phyloP scores from a whole-genome alignment of 192 early-diverging fungal genomes.

The Paraglomus brasilianum region DNA sequence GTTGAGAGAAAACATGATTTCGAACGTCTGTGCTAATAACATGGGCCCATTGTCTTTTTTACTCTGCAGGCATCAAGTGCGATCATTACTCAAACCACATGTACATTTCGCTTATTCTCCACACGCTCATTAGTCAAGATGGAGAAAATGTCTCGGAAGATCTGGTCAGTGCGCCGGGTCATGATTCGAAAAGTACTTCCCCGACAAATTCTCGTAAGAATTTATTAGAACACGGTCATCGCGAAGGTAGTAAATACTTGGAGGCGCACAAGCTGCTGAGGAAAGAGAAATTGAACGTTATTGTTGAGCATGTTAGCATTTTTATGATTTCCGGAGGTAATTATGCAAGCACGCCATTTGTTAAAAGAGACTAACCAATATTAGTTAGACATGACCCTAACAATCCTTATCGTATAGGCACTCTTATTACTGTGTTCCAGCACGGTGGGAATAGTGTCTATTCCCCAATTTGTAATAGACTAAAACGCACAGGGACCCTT shows the following conservation, averaged over 20 bases:
- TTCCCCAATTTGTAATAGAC: constrained; percentile 37
- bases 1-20: no score
- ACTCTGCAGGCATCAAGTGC: constrained; percentile 24
- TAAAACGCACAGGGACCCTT: constrained; percentile 34
- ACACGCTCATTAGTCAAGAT: constrained; percentile 13
- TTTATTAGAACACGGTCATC: constrained; percentile 13
- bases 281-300: background rate
- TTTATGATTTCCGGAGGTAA: constrained; percentile 37
- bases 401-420: constrained; percentile 13
- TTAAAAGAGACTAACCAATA: background rate
- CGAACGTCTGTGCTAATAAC: background rate
- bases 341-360: no score
- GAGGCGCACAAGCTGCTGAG: constrained; percentile 20
- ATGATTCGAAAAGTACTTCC: background rate
- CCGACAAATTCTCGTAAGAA: background rate
- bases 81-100: constrained; percentile 31
- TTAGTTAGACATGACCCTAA: background rate
- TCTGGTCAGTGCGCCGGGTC: background rate
- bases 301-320: constrained; percentile 43
- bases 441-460: constrained; percentile 41
- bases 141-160: background rate
- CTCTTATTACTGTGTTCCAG: constrained; percentile 43
- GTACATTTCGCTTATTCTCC: constrained; percentile 32
- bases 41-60: background rate
- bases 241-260: background rate